Conservation (phyloP, 306 rosid genomes). For the Castanopsis chinensis region DNA sequence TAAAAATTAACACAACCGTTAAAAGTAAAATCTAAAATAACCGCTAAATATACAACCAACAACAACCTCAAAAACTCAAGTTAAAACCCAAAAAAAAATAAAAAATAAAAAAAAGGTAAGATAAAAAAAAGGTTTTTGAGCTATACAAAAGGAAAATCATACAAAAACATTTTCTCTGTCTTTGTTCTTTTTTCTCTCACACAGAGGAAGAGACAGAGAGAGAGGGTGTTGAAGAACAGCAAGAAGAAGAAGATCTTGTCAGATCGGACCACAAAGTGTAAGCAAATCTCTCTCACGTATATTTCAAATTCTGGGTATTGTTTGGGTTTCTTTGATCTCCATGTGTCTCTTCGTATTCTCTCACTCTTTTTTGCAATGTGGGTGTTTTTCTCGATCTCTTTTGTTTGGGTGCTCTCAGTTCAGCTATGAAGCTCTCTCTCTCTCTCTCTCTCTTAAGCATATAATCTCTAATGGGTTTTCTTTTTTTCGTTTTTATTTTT, state of each 20-base stretch:
- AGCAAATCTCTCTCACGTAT: constrained; percentile 31
- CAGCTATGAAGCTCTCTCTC: constrained; percentile 24
- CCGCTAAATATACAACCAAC: not conserved
- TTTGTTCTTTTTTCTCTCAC: constrained; percentile 21
- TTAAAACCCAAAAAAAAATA: constrained; percentile 27
- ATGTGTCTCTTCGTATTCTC: not conserved
- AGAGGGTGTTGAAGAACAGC: constrained; percentile 6
- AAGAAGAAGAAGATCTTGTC: constrained; percentile 53
- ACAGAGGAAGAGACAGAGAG: not conserved
- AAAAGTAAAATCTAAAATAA: not conserved
- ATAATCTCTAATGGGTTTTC: not conserved
- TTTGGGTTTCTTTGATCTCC: constrained; percentile 5
- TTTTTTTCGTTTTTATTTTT: not conserved
- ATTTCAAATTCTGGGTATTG: constrained; percentile 32
- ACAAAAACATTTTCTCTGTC: constrained; percentile 33
- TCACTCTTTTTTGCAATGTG: constrained; percentile 34
- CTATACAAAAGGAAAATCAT: constrained; percentile 41
- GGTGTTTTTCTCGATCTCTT: constrained; percentile 28
- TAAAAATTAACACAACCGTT: not conserved
- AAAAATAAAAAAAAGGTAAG: constrained; percentile 30
- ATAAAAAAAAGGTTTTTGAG: constrained; percentile 13
- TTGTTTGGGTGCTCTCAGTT: constrained; percentile 13
- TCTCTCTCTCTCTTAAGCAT: constrained; percentile 12
- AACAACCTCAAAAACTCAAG: constrained; percentile 21
- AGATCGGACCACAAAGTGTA: constrained; percentile 48